phyloP scores from a whole-genome alignment of 1,139 yeast species.

The Yamadazyma conglobata region DNA sequence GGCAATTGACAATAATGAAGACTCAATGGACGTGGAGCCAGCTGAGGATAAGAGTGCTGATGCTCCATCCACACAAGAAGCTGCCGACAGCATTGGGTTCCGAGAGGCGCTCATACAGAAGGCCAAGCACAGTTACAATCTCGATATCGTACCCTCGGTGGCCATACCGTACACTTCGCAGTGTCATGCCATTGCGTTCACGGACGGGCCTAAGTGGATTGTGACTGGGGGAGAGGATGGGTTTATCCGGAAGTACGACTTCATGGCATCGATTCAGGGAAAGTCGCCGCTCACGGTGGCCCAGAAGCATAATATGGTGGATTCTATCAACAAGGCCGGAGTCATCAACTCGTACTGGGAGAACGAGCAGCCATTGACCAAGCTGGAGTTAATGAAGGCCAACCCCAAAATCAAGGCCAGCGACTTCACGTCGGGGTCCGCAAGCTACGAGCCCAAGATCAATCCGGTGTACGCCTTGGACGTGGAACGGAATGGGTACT shows the following conservation, averaged over 20 bases:
- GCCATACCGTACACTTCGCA: constrained; percentile 70
- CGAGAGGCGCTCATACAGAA: constrained; percentile 38
- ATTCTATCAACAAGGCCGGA: constrained; percentile 81
- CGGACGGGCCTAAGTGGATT: constrained; percentile 83
- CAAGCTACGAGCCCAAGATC: constrained; percentile 57
- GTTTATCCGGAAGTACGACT: constrained; percentile 83
- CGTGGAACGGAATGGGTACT: constrained; percentile 75
- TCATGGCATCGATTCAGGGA: constrained; percentile 84
- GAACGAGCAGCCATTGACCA: constrained; percentile 77
- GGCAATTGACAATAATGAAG: constrained; percentile 6
- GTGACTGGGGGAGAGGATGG: constrained; percentile 98
- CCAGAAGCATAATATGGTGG: constrained; percentile 85
- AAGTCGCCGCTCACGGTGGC: constrained; percentile 85
- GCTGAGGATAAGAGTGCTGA: too few relatives aligned
- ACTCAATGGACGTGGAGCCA: constrained; percentile 14
- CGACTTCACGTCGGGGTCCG: constrained; percentile 41
- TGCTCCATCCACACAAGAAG: too few relatives aligned
- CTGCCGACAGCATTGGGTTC: constrained; percentile 12
- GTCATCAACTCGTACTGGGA: constrained; percentile 88
- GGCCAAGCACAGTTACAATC: constrained; percentile 45
- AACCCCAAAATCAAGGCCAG: constrained; percentile 44
- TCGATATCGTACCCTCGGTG: constrained; percentile 63
- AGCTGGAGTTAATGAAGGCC: constrained; percentile 32
- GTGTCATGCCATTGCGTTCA: constrained; percentile 73
- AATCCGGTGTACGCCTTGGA: constrained; percentile 89